Base-by-base conservation (phyloP, 805 yeast genomes). In the Nakazawaea anatomiae region DNA sequence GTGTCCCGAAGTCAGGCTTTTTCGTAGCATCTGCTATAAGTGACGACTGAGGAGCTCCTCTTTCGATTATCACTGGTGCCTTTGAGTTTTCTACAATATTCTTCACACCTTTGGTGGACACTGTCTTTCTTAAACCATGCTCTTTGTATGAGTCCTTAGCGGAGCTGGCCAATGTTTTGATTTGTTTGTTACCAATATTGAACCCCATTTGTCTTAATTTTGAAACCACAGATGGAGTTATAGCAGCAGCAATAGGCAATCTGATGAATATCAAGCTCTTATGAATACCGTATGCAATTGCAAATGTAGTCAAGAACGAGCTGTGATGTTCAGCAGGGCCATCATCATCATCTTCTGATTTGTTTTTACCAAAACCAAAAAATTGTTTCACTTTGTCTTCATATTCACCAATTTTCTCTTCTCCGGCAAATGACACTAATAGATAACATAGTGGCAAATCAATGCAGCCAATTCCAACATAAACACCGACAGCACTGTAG, bases 221-320 rank as follows among this genome's bases (percentile, higher is more conserved):
- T 48, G 67, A 72, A 5, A 89, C 96, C 2, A 89, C 75, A 1
- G 80, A 63, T 5, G 99, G 99, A 0, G 97, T 90, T 10, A 91
- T 77, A 2, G 96, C 96, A 0, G 97, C 97, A 0, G 97, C 86
- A 32, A 89, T 66, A 11, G 99, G 99, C 5, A 94, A 71, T 55
- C 99, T 77, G 41, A 94, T 77, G 54, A 92, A 80, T 28, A 92
- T 78, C 55, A 94, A 74, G 4, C 91, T 80, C 70, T 94, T 94
- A 72, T 94, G 98, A 44, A 94, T 71, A 2, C 96, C 96, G 64
- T 94, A 94, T 0, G 98, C 98, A 48, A 94, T 77, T 10, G 87
- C 83, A 58, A 89, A 81, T 66, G 92, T 97, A 0, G 97, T 86
- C 75, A 88, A 63, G 62, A 89, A 64, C 51, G 83, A 41, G 6